Evolutionary conservation across 176 grass and related monocot genomes (phyloP).

Genomic region (Rhipidocladum racemiflorum): DNA sequence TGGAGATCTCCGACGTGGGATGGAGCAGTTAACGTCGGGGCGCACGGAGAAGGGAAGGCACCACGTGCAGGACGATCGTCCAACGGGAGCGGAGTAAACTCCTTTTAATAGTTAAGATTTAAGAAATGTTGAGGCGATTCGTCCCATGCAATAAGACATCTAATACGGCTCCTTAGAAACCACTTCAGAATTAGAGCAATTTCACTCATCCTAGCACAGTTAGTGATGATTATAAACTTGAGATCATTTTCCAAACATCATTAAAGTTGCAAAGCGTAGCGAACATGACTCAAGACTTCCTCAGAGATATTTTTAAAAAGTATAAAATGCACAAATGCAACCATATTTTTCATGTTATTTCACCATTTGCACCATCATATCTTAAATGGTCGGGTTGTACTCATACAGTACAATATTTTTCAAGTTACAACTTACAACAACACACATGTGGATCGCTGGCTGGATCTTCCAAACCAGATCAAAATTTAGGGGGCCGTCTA

Average conservation of each 20-base stretch:
- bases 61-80: no score
- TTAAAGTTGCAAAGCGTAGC: not conserved
- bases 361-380: constrained; percentile 21
- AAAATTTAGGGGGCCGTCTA: constrained; percentile 41
- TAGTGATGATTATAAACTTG: not conserved
- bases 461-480: constrained; percentile 34
- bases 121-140: not conserved
- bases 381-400: constrained; percentile 8
- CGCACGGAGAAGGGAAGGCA: no score
- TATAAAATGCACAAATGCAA: constrained; percentile 2
- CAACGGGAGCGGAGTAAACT: no score
- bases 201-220: not conserved
- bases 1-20: no score
- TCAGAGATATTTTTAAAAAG: not conserved
- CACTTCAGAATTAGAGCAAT: not conserved
- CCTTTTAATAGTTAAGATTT: no score
- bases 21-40: no score
- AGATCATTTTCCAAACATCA: not conserved
- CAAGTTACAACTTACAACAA: constrained; percentile 46
- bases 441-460: constrained; percentile 16
- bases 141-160: not conserved
- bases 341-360: constrained; percentile 28
- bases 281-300: not conserved
- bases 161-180: not conserved
- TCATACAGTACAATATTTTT: constrained; percentile 39